Conservation (phyloP, 2,329 filamentous ascomycete species). For the Aureobasidium leucospermi region DNA sequence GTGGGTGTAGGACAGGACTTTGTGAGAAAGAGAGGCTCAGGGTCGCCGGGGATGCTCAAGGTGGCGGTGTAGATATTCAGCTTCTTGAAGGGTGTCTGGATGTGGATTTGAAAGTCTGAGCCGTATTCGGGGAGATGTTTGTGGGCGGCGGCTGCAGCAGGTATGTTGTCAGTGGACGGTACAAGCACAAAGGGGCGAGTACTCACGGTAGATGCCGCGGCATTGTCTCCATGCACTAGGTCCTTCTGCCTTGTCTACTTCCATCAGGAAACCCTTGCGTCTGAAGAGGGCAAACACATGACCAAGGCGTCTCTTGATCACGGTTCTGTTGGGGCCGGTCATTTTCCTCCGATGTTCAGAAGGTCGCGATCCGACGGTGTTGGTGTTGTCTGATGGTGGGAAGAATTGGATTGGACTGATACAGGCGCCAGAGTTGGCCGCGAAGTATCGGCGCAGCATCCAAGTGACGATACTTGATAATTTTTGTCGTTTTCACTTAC, state of each 20-base stretch:
- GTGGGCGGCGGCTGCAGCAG: not conserved
- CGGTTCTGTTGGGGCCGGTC: not conserved
- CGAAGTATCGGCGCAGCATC: too few species aligned
- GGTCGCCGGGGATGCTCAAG: not conserved
- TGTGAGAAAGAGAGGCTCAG: not conserved
- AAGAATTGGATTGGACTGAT: not conserved
- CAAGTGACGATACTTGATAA: too few species aligned
- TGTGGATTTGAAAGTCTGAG: not conserved
- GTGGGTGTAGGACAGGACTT: not conserved
- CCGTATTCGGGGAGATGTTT: not conserved
- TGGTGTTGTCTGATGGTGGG: too few species aligned
- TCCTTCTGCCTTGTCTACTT: not conserved
- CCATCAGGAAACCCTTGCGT: not conserved
- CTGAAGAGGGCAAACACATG: not conserved
- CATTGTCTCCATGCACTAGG: not conserved
- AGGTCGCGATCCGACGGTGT: not conserved
- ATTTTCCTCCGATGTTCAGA: not conserved
- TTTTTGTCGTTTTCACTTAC: too few species aligned
- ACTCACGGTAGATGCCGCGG: not conserved
- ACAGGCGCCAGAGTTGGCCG: not conserved
- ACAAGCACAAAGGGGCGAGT: not conserved
- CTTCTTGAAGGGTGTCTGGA: constrained; percentile 1
- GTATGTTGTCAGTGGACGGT: not conserved
- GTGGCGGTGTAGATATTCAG: not conserved
- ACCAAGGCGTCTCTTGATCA: not conserved